Base-by-base conservation (phyloP, 768 basidiomycete genomes). In the Udeniomyces megalosporus region DNA sequence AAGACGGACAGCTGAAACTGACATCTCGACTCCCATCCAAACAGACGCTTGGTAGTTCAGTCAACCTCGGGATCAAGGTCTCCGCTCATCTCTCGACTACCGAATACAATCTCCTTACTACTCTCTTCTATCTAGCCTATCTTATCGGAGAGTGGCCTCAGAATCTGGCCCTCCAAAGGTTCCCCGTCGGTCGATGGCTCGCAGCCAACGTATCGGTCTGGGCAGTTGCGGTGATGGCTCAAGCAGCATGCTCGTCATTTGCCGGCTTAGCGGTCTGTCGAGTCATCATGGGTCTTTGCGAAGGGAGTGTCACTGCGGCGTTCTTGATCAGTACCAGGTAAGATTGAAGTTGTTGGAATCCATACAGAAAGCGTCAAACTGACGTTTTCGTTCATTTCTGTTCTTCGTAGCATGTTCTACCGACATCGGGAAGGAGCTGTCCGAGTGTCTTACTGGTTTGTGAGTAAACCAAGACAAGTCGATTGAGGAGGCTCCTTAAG, bases 221-320 rank as follows among this genome's bases (percentile, higher is more conserved):
- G 69, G 64, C 57, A 6, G 55, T 67, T 38, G 64, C 66, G 4
- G 59, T 70, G 4, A 60, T 62, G 45, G 67, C 66, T 52, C 67
- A 68, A 46, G 70, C 70, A 7, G 70, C 70, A 15, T 68, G 70
- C 45, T 44, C 49, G 22, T 68, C 65, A 65, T 70, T 70, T 66
- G 65, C 63, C 28, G 70, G 70, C 22, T 58, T 70, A 1, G 34
- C 64, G 32, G 55, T 62, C 58, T 53, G 59, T 17, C 62, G 67
- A 15, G 4, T 66, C 24, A 58, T 58, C 17, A 53, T 68, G n/a
- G 67, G 67, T n/a, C 44, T 53, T 17, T 69, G 68, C 55, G 67
- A 69, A 60, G 67, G 64, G 6, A 47, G 46, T 17, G 69, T 70
- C 58, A 70, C 69, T 0, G 69, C 69, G 28, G 69, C 68, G 0